These are phyloP conservation scores for Helotiales sp. DNA, from an alignment of 2,329 filamentous ascomycete genomes.

Conservation along the genomic window DNA sequence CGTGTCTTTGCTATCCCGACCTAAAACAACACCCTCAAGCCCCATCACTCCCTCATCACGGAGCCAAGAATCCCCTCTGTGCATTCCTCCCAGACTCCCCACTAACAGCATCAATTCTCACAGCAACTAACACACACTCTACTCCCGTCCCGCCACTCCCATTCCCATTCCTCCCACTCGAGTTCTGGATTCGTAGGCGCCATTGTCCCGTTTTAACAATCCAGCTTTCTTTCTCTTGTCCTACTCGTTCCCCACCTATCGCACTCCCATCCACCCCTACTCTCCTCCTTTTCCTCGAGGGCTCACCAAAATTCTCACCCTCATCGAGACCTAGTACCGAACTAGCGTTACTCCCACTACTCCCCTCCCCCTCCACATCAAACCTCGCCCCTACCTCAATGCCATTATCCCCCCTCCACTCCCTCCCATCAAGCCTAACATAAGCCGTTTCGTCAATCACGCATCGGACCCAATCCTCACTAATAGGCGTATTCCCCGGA, in stretches of 20 bases:
- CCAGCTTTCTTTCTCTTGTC: slow-evolving; percentile 46
- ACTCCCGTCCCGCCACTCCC: slow-evolving; percentile 46
- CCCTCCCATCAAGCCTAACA: slow-evolving; percentile 58
- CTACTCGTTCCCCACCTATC: not conserved
- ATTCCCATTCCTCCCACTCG: slow-evolving; percentile 46
- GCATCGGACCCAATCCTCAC: slow-evolving; percentile 68
- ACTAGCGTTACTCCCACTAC: slow-evolving; percentile 6
- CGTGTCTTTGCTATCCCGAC: too few species aligned
- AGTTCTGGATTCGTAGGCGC: slow-evolving; percentile 64
- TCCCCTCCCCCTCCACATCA: slow-evolving; percentile 6
- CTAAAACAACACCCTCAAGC: too few species aligned
- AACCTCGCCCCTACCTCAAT: not conserved
- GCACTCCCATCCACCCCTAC: slow-evolving; percentile 15
- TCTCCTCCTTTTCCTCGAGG: slow-evolving; percentile 18
- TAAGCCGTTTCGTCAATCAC: slow-evolving; percentile 59
- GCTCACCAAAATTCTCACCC: slow-evolving; percentile 5
- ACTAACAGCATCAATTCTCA: slow-evolving; percentile 73
- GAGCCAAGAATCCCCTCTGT: slow-evolving; percentile 59
- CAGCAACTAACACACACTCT: slow-evolving; percentile 73
- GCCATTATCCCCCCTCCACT: slow-evolving; percentile 44
- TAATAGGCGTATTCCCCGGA: slow-evolving; percentile 68
- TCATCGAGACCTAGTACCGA: slow-evolving; percentile 8
- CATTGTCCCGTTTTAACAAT: slow-evolving; percentile 69
- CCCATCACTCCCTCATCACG: not conserved
- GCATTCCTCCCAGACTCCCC: slow-evolving; percentile 67